A percentile compares a stretch with the other conserved stretches of the same genome.
Conservation (phyloP, 106 monocot species). For the Posidonia australis region DNA sequence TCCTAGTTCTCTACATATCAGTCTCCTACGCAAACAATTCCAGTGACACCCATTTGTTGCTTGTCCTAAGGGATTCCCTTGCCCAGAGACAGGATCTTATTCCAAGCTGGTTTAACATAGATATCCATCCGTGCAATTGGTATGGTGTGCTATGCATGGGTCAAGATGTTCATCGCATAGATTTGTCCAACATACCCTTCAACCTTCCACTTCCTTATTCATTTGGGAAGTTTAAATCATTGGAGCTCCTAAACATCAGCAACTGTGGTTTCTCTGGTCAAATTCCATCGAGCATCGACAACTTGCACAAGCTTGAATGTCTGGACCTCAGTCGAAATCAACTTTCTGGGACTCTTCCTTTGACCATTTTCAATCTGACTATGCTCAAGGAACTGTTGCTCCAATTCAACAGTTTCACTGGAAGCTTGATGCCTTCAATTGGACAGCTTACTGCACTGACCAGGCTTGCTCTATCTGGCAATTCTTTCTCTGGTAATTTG, state of each 20-base stretch:
- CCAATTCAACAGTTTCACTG: constrained; percentile 44
- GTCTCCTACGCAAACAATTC: constrained; percentile 18
- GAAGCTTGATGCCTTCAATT: constrained; percentile 30
- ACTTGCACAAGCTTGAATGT: constrained; percentile 38
- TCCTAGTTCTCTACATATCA: constrained; percentile 19
- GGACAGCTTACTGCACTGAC: constrained; percentile 26
- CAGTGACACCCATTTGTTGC: constrained; percentile 30
- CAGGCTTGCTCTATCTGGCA: constrained; percentile 41
- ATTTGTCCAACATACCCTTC: constrained; percentile 47
- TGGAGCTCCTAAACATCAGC: constrained; percentile 69
- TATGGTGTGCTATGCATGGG: constrained; percentile 48
- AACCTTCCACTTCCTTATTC: constrained; percentile 40
- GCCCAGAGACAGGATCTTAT: constrained; percentile 22
- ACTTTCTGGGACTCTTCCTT: constrained; percentile 44
- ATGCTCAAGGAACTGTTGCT: constrained; percentile 44
- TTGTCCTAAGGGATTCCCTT: constrained; percentile 45
- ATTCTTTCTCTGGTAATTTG: constrained; percentile 48
- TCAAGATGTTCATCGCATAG: constrained; percentile 37
- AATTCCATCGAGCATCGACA: constrained; percentile 41
- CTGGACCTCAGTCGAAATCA: constrained; percentile 65
- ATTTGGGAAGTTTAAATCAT: constrained; percentile 37
- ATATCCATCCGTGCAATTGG: constrained; percentile 69
- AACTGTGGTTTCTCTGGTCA: constrained; percentile 48
- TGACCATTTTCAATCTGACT: constrained; percentile 31
- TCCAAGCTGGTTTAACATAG: constrained; percentile 58